Conservation (phyloP, 768 basidiomycete genomes). For the Pisolithus orientalis region DNA sequence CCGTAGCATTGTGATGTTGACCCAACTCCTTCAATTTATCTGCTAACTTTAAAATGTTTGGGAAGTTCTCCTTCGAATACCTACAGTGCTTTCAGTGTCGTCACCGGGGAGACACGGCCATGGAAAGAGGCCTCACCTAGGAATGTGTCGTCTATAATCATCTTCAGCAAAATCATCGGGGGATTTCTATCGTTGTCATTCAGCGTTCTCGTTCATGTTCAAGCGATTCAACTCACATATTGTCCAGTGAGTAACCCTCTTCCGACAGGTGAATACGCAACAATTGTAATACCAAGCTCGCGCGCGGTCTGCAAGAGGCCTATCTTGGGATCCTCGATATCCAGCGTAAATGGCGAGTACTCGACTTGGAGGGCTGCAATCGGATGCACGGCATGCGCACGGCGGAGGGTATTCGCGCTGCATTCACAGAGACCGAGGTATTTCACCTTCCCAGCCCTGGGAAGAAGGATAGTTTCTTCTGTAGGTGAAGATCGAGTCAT, state of each 20-base stretch:
- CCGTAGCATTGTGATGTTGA: slow-evolving; percentile 26
- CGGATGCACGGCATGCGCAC: slow-evolving; percentile 45
- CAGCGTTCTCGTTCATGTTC: neutral
- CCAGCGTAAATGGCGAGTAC: slow-evolving; percentile 44
- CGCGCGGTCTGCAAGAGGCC: slow-evolving; percentile 36
- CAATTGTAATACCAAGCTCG: slow-evolving; percentile 43
- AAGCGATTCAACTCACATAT: slow-evolving; percentile 25
- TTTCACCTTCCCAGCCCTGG: slow-evolving; percentile 33
- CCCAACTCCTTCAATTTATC: slow-evolving; percentile 30
- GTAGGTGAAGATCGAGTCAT: neutral
- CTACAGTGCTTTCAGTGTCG: slow-evolving; percentile 5
- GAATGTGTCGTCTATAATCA: slow-evolving; percentile 19
- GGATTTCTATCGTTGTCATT: slow-evolving; percentile 20
- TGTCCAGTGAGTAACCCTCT: slow-evolving; percentile 45
- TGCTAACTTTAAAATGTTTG: slow-evolving; percentile 34
- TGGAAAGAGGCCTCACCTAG: slow-evolving; percentile 22
- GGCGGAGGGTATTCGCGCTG: slow-evolving; percentile 32
- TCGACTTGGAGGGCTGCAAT: slow-evolving; percentile 47
- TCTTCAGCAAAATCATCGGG: slow-evolving; percentile 25
- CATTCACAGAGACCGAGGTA: slow-evolving; percentile 49
- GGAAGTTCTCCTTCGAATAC: slow-evolving; percentile 38
- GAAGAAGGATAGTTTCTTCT: slow-evolving; percentile 5
- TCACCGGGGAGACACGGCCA: neutral
- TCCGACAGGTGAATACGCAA: slow-evolving; percentile 50
- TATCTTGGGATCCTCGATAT: slow-evolving; percentile 40